A percentile compares a stretch with the other conserved stretches of the same genome.
Conservation (phyloP, 257 asterid species). For the Fraxinus americana region DNA sequence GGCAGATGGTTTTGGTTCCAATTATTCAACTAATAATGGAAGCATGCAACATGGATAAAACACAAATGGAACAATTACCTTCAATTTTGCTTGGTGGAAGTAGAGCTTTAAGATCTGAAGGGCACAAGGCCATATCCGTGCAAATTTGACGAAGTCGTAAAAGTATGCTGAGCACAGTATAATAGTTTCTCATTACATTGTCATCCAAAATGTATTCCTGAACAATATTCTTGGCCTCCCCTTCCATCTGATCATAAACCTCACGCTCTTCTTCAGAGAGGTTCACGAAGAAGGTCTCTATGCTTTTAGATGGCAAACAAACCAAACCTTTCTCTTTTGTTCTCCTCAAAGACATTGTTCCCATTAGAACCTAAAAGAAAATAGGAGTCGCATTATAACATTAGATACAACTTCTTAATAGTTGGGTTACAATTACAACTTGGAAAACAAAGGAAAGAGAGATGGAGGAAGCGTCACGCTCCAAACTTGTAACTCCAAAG, state of each 20-base stretch:
- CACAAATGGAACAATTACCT: conserved; percentile 44
- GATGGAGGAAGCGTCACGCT: background rate
- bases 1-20: background rate
- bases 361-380: conserved; percentile 66
- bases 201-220: conserved; percentile 44
- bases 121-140: conserved; percentile 51
- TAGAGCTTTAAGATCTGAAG: conserved; percentile 46
- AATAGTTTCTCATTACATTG: conserved; percentile 44
- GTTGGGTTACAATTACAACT: conserved; percentile 1
- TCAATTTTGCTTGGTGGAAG: conserved; percentile 69
- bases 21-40: background rate
- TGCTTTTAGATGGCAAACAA: conserved; percentile 68
- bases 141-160: conserved; percentile 82
- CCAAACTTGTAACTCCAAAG: background rate
- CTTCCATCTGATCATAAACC: conserved; percentile 80
- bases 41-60: background rate
- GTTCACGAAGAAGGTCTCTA: conserved; percentile 59
- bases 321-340: conserved; percentile 65
- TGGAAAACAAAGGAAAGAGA: conserved; percentile 5
- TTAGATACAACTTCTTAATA: background rate
- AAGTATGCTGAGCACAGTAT: conserved; percentile 68
- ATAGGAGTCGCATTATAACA: background rate
- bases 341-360: conserved; percentile 78
- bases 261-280: conserved; percentile 72
- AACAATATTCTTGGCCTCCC: conserved; percentile 58